These are phyloP conservation scores for Pseudogymnoascus sp. DNA, from an alignment of 2,329 filamentous ascomycete species.

Conservation along the genomic window DNA sequence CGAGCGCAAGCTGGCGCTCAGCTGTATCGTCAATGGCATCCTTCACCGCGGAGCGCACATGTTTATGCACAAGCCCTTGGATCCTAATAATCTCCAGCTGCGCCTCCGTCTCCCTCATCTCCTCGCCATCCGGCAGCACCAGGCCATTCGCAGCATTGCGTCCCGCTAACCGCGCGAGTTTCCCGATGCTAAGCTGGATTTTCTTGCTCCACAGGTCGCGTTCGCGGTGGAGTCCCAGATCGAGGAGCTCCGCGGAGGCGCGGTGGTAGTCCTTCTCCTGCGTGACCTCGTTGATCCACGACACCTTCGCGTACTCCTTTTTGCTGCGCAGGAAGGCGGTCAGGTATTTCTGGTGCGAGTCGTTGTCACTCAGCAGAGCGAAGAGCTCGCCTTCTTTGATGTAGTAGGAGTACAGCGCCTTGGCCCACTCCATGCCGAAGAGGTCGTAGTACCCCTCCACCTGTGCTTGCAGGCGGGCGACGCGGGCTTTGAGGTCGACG, in stretches of 20 bases:
- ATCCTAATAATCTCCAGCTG: constrained; percentile 47
- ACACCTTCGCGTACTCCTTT: constrained; percentile 64
- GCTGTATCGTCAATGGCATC: constrained; percentile 72
- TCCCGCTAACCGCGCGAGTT: constrained; percentile 66
- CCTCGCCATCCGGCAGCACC: constrained; percentile 23
- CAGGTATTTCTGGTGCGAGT: constrained; percentile 60
- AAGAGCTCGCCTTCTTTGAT: constrained; percentile 59
- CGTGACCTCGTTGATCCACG: constrained; percentile 90
- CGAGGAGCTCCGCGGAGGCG: constrained; percentile 62
- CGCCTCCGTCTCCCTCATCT: constrained; percentile 27
- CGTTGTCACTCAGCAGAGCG: constrained; percentile 60
- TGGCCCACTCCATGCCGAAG: constrained; percentile 45
- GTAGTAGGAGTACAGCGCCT: constrained; percentile 71
- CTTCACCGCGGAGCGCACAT: constrained; percentile 58
- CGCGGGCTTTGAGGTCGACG: constrained; percentile 14
- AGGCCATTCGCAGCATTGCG: constrained; percentile 30
- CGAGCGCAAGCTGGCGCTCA: constrained; percentile 68
- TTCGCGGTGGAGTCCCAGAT: constrained; percentile 63
- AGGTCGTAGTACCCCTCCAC: constrained; percentile 25
- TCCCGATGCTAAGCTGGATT: constrained; percentile 82
- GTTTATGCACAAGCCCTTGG: constrained; percentile 70
- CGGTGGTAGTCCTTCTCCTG: constrained; percentile 65
- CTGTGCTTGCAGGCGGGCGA: constrained; percentile 13
- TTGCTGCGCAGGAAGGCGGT: constrained; percentile 70
- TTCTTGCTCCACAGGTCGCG: constrained; percentile 86